These are phyloP conservation scores for Picochlorum sp. DNA, from an alignment of 139 green algal species.

Conservation along the genomic window DNA sequence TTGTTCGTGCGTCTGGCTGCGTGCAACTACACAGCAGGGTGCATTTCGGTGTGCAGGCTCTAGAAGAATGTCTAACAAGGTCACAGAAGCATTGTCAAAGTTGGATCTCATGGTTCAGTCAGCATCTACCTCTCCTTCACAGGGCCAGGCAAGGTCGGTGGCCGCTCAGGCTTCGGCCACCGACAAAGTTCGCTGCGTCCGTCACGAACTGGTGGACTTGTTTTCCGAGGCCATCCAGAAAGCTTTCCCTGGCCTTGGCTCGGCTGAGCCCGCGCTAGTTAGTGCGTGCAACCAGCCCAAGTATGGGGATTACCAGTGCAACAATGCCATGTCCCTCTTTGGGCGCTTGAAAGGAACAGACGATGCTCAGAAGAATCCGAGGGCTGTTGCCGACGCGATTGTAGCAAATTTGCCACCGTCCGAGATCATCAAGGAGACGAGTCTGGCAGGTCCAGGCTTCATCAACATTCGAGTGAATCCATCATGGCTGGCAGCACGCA, in stretches of 20 bases:
- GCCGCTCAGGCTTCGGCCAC: neutral
- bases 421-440: slow-evolving; percentile 38
- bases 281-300: slow-evolving; percentile 64
- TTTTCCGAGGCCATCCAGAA: slow-evolving; percentile 54
- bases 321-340: slow-evolving; percentile 95
- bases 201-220: slow-evolving; percentile 40
- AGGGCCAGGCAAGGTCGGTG: neutral
- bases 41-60: slow-evolving; percentile 1
- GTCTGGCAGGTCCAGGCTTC: slow-evolving; percentile 90
- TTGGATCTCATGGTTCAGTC: slow-evolving; percentile 30
- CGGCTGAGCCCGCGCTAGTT: slow-evolving; percentile 36
- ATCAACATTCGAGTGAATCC: slow-evolving; percentile 76
- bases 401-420: slow-evolving; percentile 55
- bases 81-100: slow-evolving; percentile 23
- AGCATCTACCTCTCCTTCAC: neutral
- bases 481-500: slow-evolving; percentile 22
- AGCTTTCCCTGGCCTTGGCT: slow-evolving; percentile 54
- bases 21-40: no score
- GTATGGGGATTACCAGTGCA: slow-evolving; percentile 96
- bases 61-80: slow-evolving; percentile 19
- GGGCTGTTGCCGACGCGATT: slow-evolving; percentile 75
- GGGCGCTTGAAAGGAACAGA: slow-evolving; percentile 75
- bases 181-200: slow-evolving; percentile 20
- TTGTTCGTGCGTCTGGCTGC: neutral
- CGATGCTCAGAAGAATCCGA: slow-evolving; percentile 72